Evolutionary conservation across 495 filamentous ascomycete genomes (phyloP).

Genomic region (Trichoderma virens): DNA sequence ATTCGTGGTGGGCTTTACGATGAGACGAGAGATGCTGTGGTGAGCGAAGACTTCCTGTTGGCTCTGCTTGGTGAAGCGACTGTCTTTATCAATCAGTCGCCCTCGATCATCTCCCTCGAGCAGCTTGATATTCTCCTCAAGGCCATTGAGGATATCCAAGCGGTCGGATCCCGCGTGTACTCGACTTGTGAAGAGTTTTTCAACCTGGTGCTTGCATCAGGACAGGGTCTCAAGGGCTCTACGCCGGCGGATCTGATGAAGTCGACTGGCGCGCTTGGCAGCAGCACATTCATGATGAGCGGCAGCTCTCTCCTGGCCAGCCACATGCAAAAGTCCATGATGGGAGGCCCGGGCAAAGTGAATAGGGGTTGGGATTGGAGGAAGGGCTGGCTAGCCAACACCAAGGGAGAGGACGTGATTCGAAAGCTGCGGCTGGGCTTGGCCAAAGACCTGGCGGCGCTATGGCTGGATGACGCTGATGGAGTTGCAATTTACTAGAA

Average conservation of each 20-base stretch:
- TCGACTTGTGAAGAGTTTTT: slow-evolving; percentile 65
- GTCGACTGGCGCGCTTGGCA: slow-evolving; percentile 49
- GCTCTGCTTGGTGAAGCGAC: slow-evolving; percentile 75
- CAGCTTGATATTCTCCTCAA: slow-evolving; percentile 72
- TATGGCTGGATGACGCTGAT: slow-evolving; percentile 53
- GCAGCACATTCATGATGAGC: slow-evolving; percentile 52
- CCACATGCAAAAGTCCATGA: slow-evolving; percentile 48
- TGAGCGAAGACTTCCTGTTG: slow-evolving; percentile 79
- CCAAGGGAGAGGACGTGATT: slow-evolving; percentile 59
- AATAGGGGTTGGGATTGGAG: slow-evolving; percentile 86
- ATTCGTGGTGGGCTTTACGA: slow-evolving; percentile 86
- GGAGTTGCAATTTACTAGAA: slow-evolving; percentile 5
- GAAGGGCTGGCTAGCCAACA: slow-evolving; percentile 46
- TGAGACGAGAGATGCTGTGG: slow-evolving; percentile 64
- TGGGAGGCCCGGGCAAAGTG: slow-evolving; percentile 46
- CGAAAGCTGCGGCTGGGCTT: slow-evolving; percentile 63
- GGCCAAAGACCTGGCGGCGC: slow-evolving; percentile 58
- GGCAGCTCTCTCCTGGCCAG: slow-evolving; percentile 65
- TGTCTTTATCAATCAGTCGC: slow-evolving; percentile 58
- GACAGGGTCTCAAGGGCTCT: slow-evolving; percentile 34
- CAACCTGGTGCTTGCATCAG: slow-evolving; percentile 41
- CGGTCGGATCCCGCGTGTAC: slow-evolving; percentile 62
- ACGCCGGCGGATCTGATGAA: slow-evolving; percentile 58
- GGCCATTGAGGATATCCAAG: slow-evolving; percentile 74
- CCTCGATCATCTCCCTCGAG: slow-evolving; percentile 44